Base-by-base conservation (phyloP, 2,329 filamentous ascomycete species). In the Cephalotrichum gorgonifer region DNA sequence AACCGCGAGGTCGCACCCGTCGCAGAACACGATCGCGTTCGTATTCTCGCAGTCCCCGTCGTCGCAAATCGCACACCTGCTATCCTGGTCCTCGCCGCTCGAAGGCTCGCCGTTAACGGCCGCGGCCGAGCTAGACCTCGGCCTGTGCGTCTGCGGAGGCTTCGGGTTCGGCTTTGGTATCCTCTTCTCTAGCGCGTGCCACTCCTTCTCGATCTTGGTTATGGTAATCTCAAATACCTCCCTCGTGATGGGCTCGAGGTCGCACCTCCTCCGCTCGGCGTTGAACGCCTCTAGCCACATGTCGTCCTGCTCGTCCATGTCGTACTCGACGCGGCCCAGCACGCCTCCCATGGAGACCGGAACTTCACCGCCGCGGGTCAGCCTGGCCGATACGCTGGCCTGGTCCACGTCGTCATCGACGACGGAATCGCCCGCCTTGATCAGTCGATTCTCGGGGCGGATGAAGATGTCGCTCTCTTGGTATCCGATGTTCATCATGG, bases 11-110 rank as follows among this genome's bases (percentile, higher is more conserved):
- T 98, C 94, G 66, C 93, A 98, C 3, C 93, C 93, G 62, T 98
- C 93, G 63, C 93, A 98, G 62, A 98, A 98, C 22, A 98, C 93
- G 60, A 98, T 98, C 1, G 93, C 93, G 61, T 98, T 98, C 22
- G 93, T 94, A 64, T 98, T 98, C 68, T 98, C 93, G 61, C 93
- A 98, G 62, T 98, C 93, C n/a, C 93, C 93, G 60, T 98, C 93
- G 62, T 98, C 93, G 63, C 93, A 98, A 51, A 98, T 94, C 22
- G 88, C 90, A 62, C 93, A 98, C 65, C 95, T 97, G 57, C 86
- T 95, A 65, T 98, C 93, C 57, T 93, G 90, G 65, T 97, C 91
- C 67, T 97, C 93, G 20, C 88, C 88, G 4, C 56, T 58, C 54
- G 85, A 81, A 42, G 86, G 84, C 68, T 97, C 93, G 49, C 93